Conservation (phyloP, 2,329 filamentous ascomycete genomes). For the Botrytis porri region DNA sequence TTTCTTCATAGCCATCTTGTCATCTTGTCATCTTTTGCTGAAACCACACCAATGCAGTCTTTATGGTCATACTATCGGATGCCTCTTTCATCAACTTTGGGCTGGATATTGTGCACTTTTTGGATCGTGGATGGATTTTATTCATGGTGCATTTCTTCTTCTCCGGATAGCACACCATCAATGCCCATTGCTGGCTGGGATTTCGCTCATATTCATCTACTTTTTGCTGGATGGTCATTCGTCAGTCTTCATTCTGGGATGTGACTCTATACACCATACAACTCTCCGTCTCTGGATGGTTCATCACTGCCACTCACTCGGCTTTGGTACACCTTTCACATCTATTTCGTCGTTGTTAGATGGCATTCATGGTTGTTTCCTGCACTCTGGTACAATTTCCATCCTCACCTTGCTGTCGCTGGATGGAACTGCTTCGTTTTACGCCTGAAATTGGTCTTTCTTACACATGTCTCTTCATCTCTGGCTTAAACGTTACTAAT, state of each 20-base stretch:
- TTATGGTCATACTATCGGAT: neutral
- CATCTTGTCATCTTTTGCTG: neutral
- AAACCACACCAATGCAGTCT: neutral
- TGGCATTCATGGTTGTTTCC: neutral
- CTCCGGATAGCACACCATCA: neutral
- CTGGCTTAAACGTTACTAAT: neutral
- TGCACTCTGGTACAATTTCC: neutral
- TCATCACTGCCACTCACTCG: neutral
- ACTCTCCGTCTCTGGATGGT: neutral
- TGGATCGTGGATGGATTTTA: neutral
- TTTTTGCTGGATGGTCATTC: neutral
- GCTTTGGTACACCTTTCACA: neutral
- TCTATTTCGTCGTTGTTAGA: neutral
- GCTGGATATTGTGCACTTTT: neutral
- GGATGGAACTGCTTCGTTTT: neutral
- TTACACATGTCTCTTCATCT: neutral
- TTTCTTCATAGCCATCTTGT: neutral
- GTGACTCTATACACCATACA: neutral
- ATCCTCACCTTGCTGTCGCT: neutral
- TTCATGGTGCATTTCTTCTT: neutral
- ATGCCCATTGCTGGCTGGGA: neutral
- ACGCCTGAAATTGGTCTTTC: neutral
- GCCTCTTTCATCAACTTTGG: neutral
- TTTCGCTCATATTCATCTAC: neutral
- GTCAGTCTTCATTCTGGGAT: neutral